Percentiles rank a stretch among this genome's conserved stretches.
These are phyloP conservation scores for Gossypium herbaceum DNA, from an alignment of 345 rosid species.

Conservation along the genomic window DNA sequence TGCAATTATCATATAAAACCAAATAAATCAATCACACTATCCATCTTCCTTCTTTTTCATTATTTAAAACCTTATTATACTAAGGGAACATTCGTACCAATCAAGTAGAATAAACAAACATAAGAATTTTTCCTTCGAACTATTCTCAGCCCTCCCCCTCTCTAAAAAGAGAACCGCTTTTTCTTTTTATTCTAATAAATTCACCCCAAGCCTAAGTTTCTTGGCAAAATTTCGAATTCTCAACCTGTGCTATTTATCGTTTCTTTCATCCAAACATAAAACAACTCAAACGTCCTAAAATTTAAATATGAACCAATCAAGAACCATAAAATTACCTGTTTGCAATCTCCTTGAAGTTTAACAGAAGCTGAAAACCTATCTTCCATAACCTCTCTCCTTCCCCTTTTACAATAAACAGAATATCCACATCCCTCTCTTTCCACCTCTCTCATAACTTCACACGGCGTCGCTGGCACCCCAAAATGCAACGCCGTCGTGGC, in stretches of 20 bases:
- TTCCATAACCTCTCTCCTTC: conserved; percentile 87
- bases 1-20: conserved; percentile 20
- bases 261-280: background rate
- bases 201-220: background rate
- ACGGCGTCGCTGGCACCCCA: conserved; percentile 37
- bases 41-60: background rate
- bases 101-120: too few species aligned
- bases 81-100: background rate
- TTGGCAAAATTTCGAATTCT: background rate
- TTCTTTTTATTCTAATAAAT: too few species aligned
- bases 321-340: conserved; percentile 45
- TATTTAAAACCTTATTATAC: background rate
- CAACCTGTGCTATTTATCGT: background rate
- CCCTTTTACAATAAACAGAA: conserved; percentile 79
- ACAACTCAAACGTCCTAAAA: background rate
- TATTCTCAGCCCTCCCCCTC: too few species aligned
- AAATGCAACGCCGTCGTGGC: conserved; percentile 28
- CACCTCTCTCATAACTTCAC: conserved; percentile 32
- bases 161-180: too few species aligned
- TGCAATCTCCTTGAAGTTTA: conserved; percentile 52
- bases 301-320: background rate
- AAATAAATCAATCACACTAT: background rate
- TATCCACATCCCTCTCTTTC: conserved; percentile 62
- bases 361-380: conserved; percentile 73
- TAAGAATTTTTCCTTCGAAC: too few species aligned